phyloP scores from a whole-genome alignment of 768 basidiomycete species.

The Pleurotus pulmonarius region DNA sequence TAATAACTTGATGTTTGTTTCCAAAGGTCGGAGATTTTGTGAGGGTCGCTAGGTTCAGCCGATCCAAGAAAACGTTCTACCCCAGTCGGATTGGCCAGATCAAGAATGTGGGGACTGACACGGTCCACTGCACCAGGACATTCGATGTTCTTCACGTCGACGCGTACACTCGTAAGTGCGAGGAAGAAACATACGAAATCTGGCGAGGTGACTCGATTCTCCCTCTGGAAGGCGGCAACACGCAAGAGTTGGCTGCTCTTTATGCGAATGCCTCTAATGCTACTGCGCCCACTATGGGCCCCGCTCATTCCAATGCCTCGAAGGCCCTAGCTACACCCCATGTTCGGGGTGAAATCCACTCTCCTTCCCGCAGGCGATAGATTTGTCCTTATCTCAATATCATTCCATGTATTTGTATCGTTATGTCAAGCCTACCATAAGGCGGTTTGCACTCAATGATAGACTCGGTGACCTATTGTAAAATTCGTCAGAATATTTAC shows the following conservation, averaged over 20 bases:
- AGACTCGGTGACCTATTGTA: no score
- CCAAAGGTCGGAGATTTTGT: no score
- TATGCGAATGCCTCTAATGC: background rate
- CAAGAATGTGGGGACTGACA: background rate
- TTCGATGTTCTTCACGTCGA: background rate
- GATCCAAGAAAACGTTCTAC: no score
- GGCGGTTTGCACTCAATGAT: no score
- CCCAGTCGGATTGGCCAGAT: background rate
- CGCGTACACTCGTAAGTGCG: background rate
- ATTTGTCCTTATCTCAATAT: no score
- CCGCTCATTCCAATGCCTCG: background rate
- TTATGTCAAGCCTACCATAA: no score
- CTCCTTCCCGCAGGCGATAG: background rate
- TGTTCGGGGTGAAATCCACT: background rate
- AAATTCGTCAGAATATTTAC: no score
- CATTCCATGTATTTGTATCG: no score
- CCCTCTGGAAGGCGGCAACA: no score
- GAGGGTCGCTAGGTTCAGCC: no score
- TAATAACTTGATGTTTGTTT: no score
- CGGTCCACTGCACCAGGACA: background rate
- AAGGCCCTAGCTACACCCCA: background rate
- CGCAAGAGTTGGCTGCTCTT: no score
- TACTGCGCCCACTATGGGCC: background rate
- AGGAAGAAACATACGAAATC: background rate
- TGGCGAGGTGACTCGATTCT: background rate